These are phyloP conservation scores for Prosopis cineraria DNA, from an alignment of 306 rosid species.

Conservation along the genomic window DNA sequence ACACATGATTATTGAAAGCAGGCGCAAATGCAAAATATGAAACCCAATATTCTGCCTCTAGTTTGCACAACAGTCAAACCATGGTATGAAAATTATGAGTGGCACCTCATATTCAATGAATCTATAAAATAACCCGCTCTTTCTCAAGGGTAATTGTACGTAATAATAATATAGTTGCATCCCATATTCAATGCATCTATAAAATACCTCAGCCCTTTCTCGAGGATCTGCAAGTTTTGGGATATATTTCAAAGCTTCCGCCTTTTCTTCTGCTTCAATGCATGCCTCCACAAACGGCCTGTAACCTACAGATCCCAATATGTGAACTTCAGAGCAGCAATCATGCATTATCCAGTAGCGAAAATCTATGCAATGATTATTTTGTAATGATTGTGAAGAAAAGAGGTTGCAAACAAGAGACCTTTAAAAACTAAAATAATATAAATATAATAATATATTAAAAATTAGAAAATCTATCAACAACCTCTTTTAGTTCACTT, in stretches of 20 bases:
- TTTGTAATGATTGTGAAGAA: conserved; percentile 2
- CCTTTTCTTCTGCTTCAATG: conserved; percentile 92
- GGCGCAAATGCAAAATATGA: conserved; percentile 1
- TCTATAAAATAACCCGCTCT: conserved; percentile 70
- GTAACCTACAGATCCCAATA: conserved; percentile 58
- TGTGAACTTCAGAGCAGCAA: conserved; percentile 7
- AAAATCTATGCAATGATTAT: conserved; percentile 6
- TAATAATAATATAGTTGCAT: neutral
- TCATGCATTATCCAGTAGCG: conserved; percentile 22
- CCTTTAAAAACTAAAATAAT: neutral
- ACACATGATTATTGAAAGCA: conserved; percentile 9
- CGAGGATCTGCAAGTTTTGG: conserved; percentile 92
- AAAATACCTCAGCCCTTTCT: conserved; percentile 91
- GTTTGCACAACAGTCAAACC: conserved; percentile 15
- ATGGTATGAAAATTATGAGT: neutral
- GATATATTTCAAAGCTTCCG: conserved; percentile 90
- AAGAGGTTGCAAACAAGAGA: neutral
- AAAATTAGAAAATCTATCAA: neutral
- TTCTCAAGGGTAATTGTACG: conserved; percentile 57
- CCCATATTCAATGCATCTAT: neutral
- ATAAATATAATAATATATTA: neutral
- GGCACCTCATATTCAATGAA: neutral
- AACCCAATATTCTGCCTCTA: neutral
- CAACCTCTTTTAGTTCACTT: neutral
- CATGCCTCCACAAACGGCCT: conserved; percentile 98